phyloP scores from a whole-genome alignment of 2,329 filamentous ascomycete genomes.

The Shiraia bambusicola region DNA sequence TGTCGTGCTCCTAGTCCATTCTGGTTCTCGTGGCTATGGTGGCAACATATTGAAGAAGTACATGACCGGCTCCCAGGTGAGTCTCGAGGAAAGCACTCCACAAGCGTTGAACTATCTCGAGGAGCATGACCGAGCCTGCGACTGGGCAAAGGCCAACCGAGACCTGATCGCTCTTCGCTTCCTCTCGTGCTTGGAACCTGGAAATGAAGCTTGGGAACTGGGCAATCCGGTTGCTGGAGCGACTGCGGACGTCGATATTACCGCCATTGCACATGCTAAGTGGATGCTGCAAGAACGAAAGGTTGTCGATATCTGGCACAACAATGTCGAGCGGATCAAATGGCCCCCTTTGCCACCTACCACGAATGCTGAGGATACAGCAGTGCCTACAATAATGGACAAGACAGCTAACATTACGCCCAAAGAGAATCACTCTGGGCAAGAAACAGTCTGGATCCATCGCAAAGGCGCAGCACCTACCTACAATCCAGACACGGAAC shows the following conservation, averaged over 20 bases:
- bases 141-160: slow-evolving; percentile 42
- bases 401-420: neutral
- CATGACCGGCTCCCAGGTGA: slow-evolving; percentile 22
- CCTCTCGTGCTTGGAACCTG: slow-evolving; percentile 39
- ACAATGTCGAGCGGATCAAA: slow-evolving; percentile 36
- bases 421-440: neutral
- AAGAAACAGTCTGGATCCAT: slow-evolving; percentile 37
- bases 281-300: slow-evolving; percentile 28
- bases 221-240: slow-evolving; percentile 5
- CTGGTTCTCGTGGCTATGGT: slow-evolving; percentile 42
- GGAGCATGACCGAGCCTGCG: slow-evolving; percentile 41
- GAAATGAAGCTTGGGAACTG: slow-evolving; percentile 27
- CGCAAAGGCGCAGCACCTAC: slow-evolving; percentile 45
- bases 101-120: slow-evolving; percentile 34
- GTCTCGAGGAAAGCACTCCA: slow-evolving; percentile 27
- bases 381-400: slow-evolving; percentile 1
- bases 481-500: slow-evolving; percentile 18
- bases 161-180: slow-evolving; percentile 45
- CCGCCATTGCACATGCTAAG: slow-evolving; percentile 16
- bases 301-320: slow-evolving; percentile 43
- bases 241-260: slow-evolving; percentile 4
- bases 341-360: slow-evolving; percentile 31
- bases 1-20: slow-evolving; percentile 43
- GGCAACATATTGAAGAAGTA: slow-evolving; percentile 37
- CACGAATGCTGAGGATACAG: neutral